phyloP scores from a whole-genome alignment of 2,329 filamentous ascomycete species.

The Penicillium sp. region DNA sequence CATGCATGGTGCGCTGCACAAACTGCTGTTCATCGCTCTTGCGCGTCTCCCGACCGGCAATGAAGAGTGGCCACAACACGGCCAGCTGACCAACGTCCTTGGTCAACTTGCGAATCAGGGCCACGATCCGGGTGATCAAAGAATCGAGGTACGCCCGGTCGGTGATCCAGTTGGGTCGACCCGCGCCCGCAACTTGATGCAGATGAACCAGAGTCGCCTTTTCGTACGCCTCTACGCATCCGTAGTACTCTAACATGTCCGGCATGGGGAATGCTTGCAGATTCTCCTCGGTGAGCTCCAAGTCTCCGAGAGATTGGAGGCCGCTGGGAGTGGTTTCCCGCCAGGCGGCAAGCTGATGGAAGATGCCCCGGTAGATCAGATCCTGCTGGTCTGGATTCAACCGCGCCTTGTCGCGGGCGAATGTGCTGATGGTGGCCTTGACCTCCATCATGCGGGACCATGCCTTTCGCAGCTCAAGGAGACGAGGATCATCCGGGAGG shows the following conservation, averaged over 20 bases:
- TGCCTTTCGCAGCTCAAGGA: constrained; percentile 25
- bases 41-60: constrained; percentile 29
- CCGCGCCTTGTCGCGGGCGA: constrained; percentile 30
- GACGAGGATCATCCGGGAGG: constrained; percentile 16
- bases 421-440: constrained; percentile 27
- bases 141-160: constrained; percentile 23
- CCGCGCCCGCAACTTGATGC: constrained; percentile 28
- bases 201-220: constrained; percentile 33
- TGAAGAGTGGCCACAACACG: constrained; percentile 30
- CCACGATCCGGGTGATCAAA: constrained; percentile 27
- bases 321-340: constrained; percentile 25
- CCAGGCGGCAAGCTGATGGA: constrained; percentile 26
- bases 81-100: constrained; percentile 32
- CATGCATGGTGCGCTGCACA: constrained; percentile 27
- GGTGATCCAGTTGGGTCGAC: constrained; percentile 23
- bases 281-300: constrained; percentile 25
- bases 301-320: constrained; percentile 22
- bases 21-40: constrained; percentile 25
- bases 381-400: constrained; percentile 27
- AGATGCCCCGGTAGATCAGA: constrained; percentile 24
- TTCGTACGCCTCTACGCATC: constrained; percentile 34
- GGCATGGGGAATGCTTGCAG: constrained; percentile 24
- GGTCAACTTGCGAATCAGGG: constrained; percentile 25
- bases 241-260: constrained; percentile 30
- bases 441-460: constrained; percentile 34